Evolutionary conservation across 1,284 basidiomycete genomes (phyloP), one percentile per base, ranked within the genome.

Genomic region (Boletus sp.): DNA sequence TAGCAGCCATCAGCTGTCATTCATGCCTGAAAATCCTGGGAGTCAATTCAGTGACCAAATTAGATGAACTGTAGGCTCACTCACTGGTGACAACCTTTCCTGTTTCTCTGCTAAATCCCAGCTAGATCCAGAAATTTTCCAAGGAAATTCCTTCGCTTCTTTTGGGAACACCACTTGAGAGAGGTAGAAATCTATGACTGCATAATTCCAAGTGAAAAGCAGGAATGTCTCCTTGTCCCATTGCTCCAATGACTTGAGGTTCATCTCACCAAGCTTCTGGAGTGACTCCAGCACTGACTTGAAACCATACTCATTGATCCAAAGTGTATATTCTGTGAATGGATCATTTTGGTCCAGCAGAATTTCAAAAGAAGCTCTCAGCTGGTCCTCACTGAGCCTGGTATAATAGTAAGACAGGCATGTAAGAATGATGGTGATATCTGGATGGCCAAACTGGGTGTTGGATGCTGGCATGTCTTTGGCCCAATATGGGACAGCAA

Each of bases 381-480:
- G 58, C 55, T 83, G 76, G 1, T 66, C 51, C 9, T 68, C 51
- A 0, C 65, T 69, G 37, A 84, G 71, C 3, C 82, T 81, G 1
- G 24, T 7, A 16, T 44, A 27, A 2, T 44, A 44, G 15, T 44
- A 18, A 27, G 43, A 44, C 4, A 82, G 67, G 57, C 76, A 82
- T 0, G 82, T 83, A 18, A 83, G 69, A 7, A 71, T 57, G 49
- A 83, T 67, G 1, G 74, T 73, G 22, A 83, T 72, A 35, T 84
- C 81, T 2, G 82, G 81, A 65, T 83, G 82, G 24, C 79, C 80
- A 50, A 83, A 83, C 52, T 84, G 80, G n/a, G 81, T 78, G 24
- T 24, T 24, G 24, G 24, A 4, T 24, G 24, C 24, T 4, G 24
- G 24, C 24, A 24, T 4, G 24, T 24, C 24, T 24, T 24, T 24